phyloP scores from a whole-genome alignment of 768 basidiomycete genomes.

The Pisolithus microcarpus region DNA sequence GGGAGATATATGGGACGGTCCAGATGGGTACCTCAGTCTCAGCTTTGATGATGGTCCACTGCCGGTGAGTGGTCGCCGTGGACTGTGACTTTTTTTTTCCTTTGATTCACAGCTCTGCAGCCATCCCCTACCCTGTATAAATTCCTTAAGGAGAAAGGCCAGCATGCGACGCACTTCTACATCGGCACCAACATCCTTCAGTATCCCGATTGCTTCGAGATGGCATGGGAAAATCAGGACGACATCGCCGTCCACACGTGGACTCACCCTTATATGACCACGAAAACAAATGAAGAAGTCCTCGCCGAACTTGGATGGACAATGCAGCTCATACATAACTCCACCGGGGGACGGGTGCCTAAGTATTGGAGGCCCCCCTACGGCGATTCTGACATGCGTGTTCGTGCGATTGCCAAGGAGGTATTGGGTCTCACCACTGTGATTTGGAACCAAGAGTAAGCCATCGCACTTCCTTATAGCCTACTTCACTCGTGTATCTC shows the following conservation, averaged over 20 bases:
- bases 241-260: constrained; percentile 45
- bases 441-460: constrained; percentile 87
- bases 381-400: constrained; percentile 78
- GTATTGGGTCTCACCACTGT: constrained; percentile 83
- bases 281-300: constrained; percentile 59
- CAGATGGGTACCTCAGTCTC: constrained; percentile 55
- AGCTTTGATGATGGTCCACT: constrained; percentile 81
- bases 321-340: constrained; percentile 69
- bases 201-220: constrained; percentile 48
- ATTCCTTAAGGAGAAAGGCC: constrained; percentile 60
- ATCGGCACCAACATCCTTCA: constrained; percentile 73
- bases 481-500: background rate
- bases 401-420: constrained; percentile 77
- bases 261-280: constrained; percentile 79
- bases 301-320: constrained; percentile 76
- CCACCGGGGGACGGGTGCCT: constrained; percentile 69
- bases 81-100: background rate
- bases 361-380: constrained; percentile 86
- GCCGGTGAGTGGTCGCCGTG: constrained; percentile 25
- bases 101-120: constrained; percentile 20
- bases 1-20: constrained; percentile 73
- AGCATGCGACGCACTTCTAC: constrained; percentile 81
- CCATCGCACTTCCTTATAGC: background rate
- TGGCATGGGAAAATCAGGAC: constrained; percentile 36
- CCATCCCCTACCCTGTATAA: constrained; percentile 44